A percentile compares a stretch with the other conserved stretches of the same genome.
Conservation (phyloP, 805 yeast genomes). For the Candida fluviatilis region DNA sequence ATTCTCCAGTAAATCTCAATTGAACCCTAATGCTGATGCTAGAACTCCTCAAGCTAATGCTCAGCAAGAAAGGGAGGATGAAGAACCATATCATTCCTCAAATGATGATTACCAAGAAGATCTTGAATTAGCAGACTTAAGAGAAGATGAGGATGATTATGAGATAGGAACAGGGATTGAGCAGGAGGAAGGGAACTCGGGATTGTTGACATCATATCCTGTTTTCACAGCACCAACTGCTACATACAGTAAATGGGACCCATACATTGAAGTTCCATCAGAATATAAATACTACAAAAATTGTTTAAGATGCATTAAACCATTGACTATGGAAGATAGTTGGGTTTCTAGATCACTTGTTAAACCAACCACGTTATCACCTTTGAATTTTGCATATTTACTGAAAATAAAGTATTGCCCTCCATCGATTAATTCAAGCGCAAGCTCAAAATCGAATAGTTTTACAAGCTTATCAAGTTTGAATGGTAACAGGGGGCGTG, state of each 20-base stretch:
- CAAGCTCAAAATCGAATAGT: neutral
- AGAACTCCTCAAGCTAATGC: conserved; percentile 2
- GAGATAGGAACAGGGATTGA: conserved; percentile 11
- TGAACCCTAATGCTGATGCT: conserved; percentile 1
- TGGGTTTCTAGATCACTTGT: conserved; percentile 50
- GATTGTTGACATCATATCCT: conserved; percentile 3
- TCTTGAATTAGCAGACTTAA: conserved; percentile 23
- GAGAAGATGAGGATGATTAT: conserved; percentile 24
- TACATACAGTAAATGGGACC: conserved; percentile 42
- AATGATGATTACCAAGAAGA: conserved; percentile 26
- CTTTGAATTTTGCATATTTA: conserved; percentile 20
- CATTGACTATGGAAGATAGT: conserved; percentile 46
- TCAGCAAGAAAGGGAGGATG: conserved; percentile 12
- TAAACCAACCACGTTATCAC: conserved; percentile 32
- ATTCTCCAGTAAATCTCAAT: neutral
- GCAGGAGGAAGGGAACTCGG: conserved; percentile 6
- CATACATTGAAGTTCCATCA: conserved; percentile 20
- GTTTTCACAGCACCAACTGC: conserved; percentile 6
- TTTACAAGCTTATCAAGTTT: neutral
- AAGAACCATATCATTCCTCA: conserved; percentile 9
- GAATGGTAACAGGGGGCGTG: conserved; percentile 5
- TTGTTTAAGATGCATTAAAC: conserved; percentile 54
- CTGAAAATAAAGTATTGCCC: conserved; percentile 14
- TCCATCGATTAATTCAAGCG: neutral
- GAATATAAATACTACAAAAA: conserved; percentile 41